Conservation (phyloP, 2,329 filamentous ascomycete species). For the Botryotinia convoluta region DNA sequence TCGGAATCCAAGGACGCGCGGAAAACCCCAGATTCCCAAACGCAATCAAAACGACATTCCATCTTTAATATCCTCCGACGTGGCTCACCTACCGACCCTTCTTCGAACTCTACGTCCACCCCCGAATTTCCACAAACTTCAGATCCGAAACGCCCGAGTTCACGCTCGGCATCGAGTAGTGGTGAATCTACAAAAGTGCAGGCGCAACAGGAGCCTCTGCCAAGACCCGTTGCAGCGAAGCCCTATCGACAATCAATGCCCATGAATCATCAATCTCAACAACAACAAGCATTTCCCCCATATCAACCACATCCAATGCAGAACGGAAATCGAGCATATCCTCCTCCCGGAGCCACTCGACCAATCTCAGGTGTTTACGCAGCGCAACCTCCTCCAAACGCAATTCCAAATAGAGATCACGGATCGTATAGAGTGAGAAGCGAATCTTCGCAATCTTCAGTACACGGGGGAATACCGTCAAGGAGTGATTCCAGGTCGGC, state of each 20-base stretch:
- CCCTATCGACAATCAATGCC: conserved; percentile 46
- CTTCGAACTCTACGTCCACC: conserved; percentile 22
- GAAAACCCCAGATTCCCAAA: conserved; percentile 34
- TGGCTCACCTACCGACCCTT: conserved; percentile 29
- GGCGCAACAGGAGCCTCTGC: conserved; percentile 27
- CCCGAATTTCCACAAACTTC: conserved; percentile 24
- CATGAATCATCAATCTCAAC: conserved; percentile 44
- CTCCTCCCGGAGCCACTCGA: conserved; percentile 39
- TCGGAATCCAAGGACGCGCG: conserved; percentile 31
- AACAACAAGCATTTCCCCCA: conserved; percentile 44
- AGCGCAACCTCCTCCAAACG: conserved; percentile 42
- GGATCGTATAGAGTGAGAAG: conserved; percentile 54
- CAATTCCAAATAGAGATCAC: conserved; percentile 40
- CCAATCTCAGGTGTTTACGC: conserved; percentile 49
- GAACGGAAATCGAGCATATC: conserved; percentile 39
- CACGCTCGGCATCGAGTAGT: conserved; percentile 34
- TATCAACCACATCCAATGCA: conserved; percentile 45
- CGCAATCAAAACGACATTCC: conserved; percentile 37
- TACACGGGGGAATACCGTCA: conserved; percentile 50
- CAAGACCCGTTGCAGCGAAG: conserved; percentile 33
- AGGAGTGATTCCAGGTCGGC: conserved; percentile 61
- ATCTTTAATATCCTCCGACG: conserved; percentile 40
- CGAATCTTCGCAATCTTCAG: conserved; percentile 57
- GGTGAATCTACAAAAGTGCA: conserved; percentile 33
- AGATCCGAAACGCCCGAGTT: conserved; percentile 26